These are phyloP conservation scores for Crepidotus variabilis DNA, from an alignment of 768 basidiomycete genomes.

Conservation along the genomic window DNA sequence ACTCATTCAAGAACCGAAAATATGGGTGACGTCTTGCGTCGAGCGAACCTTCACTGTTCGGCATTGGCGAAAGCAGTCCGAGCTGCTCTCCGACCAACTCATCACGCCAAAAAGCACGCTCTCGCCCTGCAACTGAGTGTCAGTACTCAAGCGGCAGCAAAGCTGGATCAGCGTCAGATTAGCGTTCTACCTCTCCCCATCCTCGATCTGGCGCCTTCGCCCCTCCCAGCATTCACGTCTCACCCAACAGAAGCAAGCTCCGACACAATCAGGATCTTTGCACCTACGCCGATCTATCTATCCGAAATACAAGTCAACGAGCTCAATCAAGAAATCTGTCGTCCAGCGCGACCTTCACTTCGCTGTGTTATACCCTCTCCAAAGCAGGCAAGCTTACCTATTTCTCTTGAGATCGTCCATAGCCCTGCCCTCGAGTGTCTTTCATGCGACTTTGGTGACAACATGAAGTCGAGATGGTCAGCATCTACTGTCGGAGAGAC, in stretches of 20 bases:
- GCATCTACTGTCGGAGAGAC: conserved; percentile 4
- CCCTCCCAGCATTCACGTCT: neutral
- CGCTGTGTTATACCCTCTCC: conserved; percentile 23
- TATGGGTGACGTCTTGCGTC: conserved; percentile 36
- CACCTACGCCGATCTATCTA: neutral
- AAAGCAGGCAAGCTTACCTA: no score
- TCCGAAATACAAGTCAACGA: conserved; percentile 1
- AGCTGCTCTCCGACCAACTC: conserved; percentile 27
- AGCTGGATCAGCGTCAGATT: conserved; percentile 34
- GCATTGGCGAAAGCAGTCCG: conserved; percentile 36
- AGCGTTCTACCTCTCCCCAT: conserved; percentile 27
- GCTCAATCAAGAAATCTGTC: conserved; percentile 4
- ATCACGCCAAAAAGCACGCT: conserved; percentile 49
- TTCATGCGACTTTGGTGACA: neutral
- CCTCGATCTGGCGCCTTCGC: conserved; percentile 11
- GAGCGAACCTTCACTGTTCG: conserved; percentile 39
- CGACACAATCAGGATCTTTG: neutral
- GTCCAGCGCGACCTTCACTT: conserved; percentile 14
- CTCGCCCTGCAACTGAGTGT: conserved; percentile 38
- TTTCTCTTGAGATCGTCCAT: neutral
- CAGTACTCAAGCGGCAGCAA: conserved; percentile 36
- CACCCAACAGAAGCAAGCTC: neutral
- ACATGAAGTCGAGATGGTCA: conserved; percentile 4
- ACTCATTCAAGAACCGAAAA: conserved; percentile 26
- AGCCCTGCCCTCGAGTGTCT: neutral